Conservation (phyloP, 1,284 basidiomycete species). For the Puccinia novopanici region DNA sequence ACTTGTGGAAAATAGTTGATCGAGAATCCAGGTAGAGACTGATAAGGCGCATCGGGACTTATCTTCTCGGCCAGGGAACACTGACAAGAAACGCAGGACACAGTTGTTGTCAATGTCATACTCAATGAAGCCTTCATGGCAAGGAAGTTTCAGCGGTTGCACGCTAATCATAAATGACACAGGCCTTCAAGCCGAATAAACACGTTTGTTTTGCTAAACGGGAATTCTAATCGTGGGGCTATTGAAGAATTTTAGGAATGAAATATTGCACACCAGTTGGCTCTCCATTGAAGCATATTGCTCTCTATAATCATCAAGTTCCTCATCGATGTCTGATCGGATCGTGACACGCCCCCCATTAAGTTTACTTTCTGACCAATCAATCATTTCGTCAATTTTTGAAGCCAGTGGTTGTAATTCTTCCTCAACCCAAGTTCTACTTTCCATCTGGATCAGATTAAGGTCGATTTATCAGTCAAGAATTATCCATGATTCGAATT, state of each 20-base stretch:
- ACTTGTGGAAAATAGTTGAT: constrained; percentile 50
- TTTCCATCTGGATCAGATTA: constrained; percentile 7
- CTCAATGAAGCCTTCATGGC: neutral
- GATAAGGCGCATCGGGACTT: constrained; percentile 8
- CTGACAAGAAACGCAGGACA: neutral
- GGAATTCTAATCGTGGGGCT: neutral
- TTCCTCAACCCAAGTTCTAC: neutral
- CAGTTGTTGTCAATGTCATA: constrained; percentile 1
- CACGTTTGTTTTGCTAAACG: neutral
- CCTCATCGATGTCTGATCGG: constrained; percentile 35
- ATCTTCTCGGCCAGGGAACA: constrained; percentile 29
- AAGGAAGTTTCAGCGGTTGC: neutral
- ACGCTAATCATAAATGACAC: neutral
- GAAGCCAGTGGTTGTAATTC: constrained; percentile 16
- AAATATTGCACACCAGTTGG: constrained; percentile 15
- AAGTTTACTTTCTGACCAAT: constrained; percentile 48
- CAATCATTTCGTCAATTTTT: constrained; percentile 41
- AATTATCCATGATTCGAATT: neutral
- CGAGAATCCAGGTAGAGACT: constrained; percentile 24
- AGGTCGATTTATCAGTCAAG: neutral
- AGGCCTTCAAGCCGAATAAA: neutral
- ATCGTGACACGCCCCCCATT: constrained; percentile 31
- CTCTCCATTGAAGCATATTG: constrained; percentile 40
- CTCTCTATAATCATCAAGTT: constrained; percentile 44
- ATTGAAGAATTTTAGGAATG: neutral